Evolutionary conservation across 768 basidiomycete species (phyloP), one percentile per base, ranked within the genome.

Genomic region (Trametes cubensis): DNA sequence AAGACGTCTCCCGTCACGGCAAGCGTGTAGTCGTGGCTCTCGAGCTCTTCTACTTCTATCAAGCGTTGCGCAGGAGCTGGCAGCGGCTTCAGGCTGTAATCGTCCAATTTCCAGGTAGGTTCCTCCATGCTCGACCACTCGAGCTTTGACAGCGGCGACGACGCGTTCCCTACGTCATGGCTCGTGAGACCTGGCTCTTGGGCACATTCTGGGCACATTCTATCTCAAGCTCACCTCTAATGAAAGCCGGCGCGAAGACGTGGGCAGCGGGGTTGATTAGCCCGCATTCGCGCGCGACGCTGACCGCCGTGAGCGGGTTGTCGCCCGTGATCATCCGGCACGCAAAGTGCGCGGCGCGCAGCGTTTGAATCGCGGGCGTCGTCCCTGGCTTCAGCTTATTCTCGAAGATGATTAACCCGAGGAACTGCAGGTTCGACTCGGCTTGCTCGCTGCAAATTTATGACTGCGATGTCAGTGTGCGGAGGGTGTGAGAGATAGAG

Each of bases 321-420:
- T 99, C 97, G 11, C 97, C 97, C 0, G 97, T 99, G 53, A 97
- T 95, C 97, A 99, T 98, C 65, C 95, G 82, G 69, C 94, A 95
- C 20, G 94, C 91, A 40, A 99, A 77, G 76, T 98, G 94, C 1
- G 97, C 97, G 2, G 83, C 81, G 55, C 95, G 87, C 17, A 99
- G 81, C 0, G 88, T 87, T 62, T 94, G 89, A 47, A 99, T 97
- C 7, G 91, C 94, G 34, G 94, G 89, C 0, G 92, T 80, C 0
- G 96, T 98, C 8, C 91, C 94, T 4, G 90, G 85, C 70, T 99
- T 99, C 62, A 99, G 79, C 76, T 96, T 92, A 78, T 99, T 99
- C 75, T 99, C 97, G 69, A 99, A 99, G 62, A 99, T 95, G 69
- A 98, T 88, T 39, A 99, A 78, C 2, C 97, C 97, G 17, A 98